Evolutionary conservation across 2,329 filamentous ascomycete genomes (phyloP).

Genomic region (Xylaria sp.): DNA sequence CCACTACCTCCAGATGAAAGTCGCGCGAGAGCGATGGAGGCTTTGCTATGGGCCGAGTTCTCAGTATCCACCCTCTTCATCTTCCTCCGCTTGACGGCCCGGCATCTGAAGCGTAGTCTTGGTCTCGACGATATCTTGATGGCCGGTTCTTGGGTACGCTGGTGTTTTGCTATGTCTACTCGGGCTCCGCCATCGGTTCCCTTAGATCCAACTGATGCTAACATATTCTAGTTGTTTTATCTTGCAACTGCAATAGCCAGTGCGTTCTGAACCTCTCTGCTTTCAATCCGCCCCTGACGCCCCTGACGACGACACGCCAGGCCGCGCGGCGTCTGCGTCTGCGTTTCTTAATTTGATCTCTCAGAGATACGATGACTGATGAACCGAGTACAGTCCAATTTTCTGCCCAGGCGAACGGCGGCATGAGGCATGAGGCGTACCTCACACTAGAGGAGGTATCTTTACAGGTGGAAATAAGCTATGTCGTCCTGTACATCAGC

Average conservation of each 20-base stretch:
- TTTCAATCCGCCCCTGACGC: background rate
- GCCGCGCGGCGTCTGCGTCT: background rate
- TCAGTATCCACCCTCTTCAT: slow-evolving; percentile 29
- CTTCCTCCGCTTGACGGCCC: slow-evolving; percentile 26
- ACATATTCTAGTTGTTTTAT: slow-evolving; percentile 24
- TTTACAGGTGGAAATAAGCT: slow-evolving; percentile 24
- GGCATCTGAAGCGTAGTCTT: slow-evolving; percentile 21
- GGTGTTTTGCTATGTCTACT: slow-evolving; percentile 14
- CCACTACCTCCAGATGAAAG: slow-evolving; percentile 26
- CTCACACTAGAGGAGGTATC: slow-evolving; percentile 23
- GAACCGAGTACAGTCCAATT: slow-evolving; percentile 23
- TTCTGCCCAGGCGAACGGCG: slow-evolving; percentile 23
- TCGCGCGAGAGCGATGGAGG: slow-evolving; percentile 23
- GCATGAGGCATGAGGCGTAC: slow-evolving; percentile 21
- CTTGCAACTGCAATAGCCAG: slow-evolving; percentile 19
- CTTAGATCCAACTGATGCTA: slow-evolving; percentile 1
- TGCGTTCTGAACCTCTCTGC: slow-evolving; percentile 8
- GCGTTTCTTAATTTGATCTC: no score
- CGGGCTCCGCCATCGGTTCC: background rate
- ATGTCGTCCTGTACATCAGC: slow-evolving; percentile 20
- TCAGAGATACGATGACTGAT: slow-evolving; percentile 12
- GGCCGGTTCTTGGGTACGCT: slow-evolving; percentile 29
- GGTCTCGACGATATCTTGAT: slow-evolving; percentile 32
- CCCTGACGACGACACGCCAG: slow-evolving; percentile 1
- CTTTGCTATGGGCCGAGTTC: slow-evolving; percentile 30